phyloP scores from a whole-genome alignment of 108 stramenopile genomes.

The Cyclotella baltica region DNA sequence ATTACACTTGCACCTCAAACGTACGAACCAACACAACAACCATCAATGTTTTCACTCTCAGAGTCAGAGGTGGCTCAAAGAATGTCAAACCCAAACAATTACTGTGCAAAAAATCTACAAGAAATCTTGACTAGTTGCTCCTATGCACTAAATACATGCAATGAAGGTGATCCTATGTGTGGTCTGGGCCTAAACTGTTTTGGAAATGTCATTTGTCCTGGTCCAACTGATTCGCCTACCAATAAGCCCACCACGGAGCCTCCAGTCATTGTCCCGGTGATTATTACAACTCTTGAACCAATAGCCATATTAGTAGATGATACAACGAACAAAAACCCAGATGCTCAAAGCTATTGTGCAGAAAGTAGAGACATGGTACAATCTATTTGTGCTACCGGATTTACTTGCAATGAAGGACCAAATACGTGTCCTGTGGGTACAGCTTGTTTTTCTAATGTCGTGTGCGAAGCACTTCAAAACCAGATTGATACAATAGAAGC shows the following conservation, averaged over 20 bases:
- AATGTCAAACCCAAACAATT: constrained; percentile 37
- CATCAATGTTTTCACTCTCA: constrained; percentile 27
- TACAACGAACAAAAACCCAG: neutral
- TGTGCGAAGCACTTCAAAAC: neutral
- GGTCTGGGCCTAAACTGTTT: constrained; percentile 36
- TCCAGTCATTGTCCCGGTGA: neutral
- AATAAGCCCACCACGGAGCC: neutral
- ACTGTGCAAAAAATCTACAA: constrained; percentile 31
- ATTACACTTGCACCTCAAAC: constrained; percentile 15
- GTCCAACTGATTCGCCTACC: constrained; percentile 17
- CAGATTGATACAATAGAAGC: neutral
- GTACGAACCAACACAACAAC: constrained; percentile 8
- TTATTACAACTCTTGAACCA: constrained; percentile 4
- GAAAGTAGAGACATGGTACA: constrained; percentile 16
- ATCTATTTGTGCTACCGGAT: constrained; percentile 29
- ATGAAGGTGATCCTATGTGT: constrained; percentile 35
- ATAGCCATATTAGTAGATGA: neutral
- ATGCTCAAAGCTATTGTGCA: constrained; percentile 37
- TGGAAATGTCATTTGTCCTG: constrained; percentile 33
- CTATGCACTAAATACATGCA: constrained; percentile 48
- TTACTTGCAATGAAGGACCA: constrained; percentile 23
- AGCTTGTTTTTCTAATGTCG: constrained; percentile 16
- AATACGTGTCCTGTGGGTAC: constrained; percentile 15
- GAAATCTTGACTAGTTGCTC: constrained; percentile 36
- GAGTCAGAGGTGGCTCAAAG: constrained; percentile 36